phyloP scores from a whole-genome alignment of 345 rosid species.

The Brassica napus region Da-Ae NC_063452.1:44698501-44699000 shows the following conservation, averaged over 20 bases:
- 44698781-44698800: not conserved
- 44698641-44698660: not conserved
- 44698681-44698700: not conserved
- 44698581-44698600: not conserved
- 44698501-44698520: not conserved
- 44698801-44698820: not conserved
- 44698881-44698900: not conserved
- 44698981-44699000: not conserved
- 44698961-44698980: not conserved
- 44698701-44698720: not conserved
- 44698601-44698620: not conserved
- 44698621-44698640: not conserved
- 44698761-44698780: not conserved
- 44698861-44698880: not conserved
- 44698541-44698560: not conserved
- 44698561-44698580: not conserved
- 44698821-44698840: not conserved
- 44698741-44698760: not conserved
- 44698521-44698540: not conserved
- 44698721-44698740: not conserved
- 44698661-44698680: not conserved
- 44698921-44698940: not conserved
- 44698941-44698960: not conserved
- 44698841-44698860: not conserved
- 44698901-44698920: not conserved